Base-by-base conservation (phyloP, 2,329 filamentous ascomycete genomes). In the Xylaria sp. region DNA sequence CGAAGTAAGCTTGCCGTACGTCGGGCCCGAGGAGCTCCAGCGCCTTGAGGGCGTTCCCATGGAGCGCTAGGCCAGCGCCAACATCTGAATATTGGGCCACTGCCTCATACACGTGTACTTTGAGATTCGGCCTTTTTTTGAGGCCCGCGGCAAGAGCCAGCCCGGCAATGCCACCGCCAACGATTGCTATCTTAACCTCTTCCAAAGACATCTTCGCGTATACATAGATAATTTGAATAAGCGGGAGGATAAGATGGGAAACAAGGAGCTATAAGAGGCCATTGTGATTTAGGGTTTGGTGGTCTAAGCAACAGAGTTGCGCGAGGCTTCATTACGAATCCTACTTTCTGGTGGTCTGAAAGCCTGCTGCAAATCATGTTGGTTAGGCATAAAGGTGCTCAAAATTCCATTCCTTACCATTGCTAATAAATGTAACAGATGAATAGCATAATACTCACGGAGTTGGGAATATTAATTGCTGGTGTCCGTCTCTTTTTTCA, bases 61-160 rank as follows among this genome's bases (percentile, higher is more conserved):
- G 78, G n/a, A 83, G 71, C 1, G 79, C 80, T 12, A 82, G 73
- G 4, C 79, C 80, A 3, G 80, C 79, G 11, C 81, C 81, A 39
- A 81, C 72, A 58, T 82, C 76, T 72, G 64, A 71, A 72, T 77
- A 80, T 71, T 63, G 69, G 54, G 60, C 67, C 21, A 72, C 78
- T 1, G 77, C 70, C 60, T 83, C 81, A 70, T 80, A 82, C 19
- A 82, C 77, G 39, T 77, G 73, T 4, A 79, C 73, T n/a, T 77
- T 71, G 24, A 82, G 71, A 61, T 81, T 76, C 4, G 67, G 58
- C 48, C 78, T 72, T 62, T 78, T 78, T n/a, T 75, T 67, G 11
- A 82, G 71, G 21, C 77, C 80, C 1, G 77, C 78, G 9, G 78
- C 76, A 2, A 82, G 77, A 9, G 79, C 76, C 14, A 79, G 73